These are phyloP conservation scores for Bacterosira constricta DNA, from an alignment of 108 stramenopile species.

Conservation along the genomic window DNA sequence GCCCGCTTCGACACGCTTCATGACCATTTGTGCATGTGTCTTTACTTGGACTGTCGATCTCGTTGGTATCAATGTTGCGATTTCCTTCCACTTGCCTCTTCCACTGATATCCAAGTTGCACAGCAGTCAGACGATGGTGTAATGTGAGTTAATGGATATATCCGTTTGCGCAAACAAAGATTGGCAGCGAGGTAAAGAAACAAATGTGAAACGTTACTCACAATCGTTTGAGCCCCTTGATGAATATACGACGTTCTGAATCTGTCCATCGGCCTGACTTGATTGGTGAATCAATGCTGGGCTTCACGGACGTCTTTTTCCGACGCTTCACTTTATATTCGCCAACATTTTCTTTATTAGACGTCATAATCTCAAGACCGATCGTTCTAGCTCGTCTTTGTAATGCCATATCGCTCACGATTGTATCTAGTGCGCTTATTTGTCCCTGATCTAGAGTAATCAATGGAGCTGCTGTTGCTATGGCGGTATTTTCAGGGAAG, in stretches of 20 bases:
- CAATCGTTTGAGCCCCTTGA: conserved; percentile 25
- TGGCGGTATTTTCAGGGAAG: too few species aligned
- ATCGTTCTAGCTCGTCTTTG: conserved; percentile 5
- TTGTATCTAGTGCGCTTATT: too few species aligned
- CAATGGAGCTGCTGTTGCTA: too few species aligned
- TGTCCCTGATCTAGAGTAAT: too few species aligned
- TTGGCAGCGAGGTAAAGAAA: too few species aligned
- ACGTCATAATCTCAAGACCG: not conserved
- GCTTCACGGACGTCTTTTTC: not conserved
- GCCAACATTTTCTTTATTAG: not conserved
- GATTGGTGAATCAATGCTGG: not conserved
- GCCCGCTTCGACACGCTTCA: conserved; percentile 53
- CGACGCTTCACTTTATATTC: conserved; percentile 1
- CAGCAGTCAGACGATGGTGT: too few species aligned
- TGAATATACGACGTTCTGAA: conserved; percentile 24
- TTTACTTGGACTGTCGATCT: conserved; percentile 46
- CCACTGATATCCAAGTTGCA: conserved; percentile 8
- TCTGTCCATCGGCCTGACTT: conserved; percentile 27
- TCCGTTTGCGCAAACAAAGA: too few species aligned
- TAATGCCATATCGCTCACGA: too few species aligned
- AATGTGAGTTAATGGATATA: too few species aligned
- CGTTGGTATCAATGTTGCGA: conserved; percentile 41
- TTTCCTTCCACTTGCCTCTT: conserved; percentile 49
- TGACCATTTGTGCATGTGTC: conserved; percentile 53
- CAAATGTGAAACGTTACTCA: not conserved